These are phyloP conservation scores for Rhynchospora breviuscula DNA, from an alignment of 176 grass and related monocot genomes.

Conservation along the genomic window DNA sequence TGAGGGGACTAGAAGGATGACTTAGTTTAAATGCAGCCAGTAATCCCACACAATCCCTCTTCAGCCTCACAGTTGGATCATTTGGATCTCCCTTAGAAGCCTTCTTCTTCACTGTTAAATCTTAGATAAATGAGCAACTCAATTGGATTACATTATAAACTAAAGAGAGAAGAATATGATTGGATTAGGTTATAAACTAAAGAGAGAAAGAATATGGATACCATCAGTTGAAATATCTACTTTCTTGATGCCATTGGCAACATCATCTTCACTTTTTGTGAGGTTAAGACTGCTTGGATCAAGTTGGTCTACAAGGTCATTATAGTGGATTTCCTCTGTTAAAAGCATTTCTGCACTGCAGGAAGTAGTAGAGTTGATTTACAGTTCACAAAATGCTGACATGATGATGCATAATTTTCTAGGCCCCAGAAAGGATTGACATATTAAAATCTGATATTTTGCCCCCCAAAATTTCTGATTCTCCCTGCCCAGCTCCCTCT, in stretches of 20 bases:
- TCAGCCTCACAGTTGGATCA: conserved; percentile 84
- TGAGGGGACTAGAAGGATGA: conserved; percentile 55
- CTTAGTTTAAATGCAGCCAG: conserved; percentile 80
- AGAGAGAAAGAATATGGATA: not conserved
- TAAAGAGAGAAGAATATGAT: not conserved
- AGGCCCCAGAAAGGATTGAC: not conserved
- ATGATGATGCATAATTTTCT: conserved; percentile 6
- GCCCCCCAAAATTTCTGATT: not conserved
- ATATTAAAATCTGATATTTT: not conserved
- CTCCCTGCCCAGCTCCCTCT: not conserved
- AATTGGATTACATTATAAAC: not conserved
- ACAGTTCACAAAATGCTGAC: not conserved
- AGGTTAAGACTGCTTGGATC: conserved; percentile 28
- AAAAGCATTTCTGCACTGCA: conserved; percentile 68
- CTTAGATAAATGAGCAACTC: conserved; percentile 18
- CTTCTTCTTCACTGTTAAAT: conserved; percentile 6
- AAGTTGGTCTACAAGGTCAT: conserved; percentile 67
- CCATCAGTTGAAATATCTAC: conserved; percentile 34
- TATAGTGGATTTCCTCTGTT: conserved; percentile 88
- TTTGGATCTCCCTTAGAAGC: conserved; percentile 48
- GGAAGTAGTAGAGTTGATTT: conserved; percentile 12
- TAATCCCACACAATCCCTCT: conserved; percentile 87
- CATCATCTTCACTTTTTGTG: not conserved
- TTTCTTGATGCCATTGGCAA: conserved; percentile 15
- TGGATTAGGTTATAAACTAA: not conserved